phyloP scores from a whole-genome alignment of 2,329 filamentous ascomycete genomes.

The Cordyceps javanica region DNA sequence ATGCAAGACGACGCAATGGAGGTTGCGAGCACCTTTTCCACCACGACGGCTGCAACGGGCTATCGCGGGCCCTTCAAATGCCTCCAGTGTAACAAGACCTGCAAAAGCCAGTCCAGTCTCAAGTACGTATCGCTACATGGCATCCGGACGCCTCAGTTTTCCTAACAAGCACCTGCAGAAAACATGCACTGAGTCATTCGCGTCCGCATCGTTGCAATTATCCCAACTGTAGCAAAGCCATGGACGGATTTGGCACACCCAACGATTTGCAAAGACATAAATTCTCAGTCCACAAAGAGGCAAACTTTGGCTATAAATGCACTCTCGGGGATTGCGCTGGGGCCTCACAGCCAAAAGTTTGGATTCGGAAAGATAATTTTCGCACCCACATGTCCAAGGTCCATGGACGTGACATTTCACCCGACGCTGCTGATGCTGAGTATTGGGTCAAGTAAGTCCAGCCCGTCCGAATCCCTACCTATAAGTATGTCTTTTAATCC shows the following conservation, averaged over 20 bases:
- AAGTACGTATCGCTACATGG: not conserved
- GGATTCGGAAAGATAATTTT: constrained; percentile 84
- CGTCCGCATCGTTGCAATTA: constrained; percentile 60
- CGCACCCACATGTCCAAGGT: constrained; percentile 68
- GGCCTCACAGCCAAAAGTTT: constrained; percentile 49
- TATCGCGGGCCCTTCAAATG: not conserved
- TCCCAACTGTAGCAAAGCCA: constrained; percentile 41
- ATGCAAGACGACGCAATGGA: not conserved
- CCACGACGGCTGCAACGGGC: not conserved
- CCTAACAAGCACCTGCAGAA: constrained; percentile 42
- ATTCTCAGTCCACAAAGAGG: constrained; percentile 60
- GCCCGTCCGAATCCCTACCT: too few relatives aligned
- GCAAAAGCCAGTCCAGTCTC: not conserved
- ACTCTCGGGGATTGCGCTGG: constrained; percentile 19
- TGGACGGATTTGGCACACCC: constrained; percentile 65
- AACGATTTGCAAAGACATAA: constrained; percentile 81
- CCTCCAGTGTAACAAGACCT: not conserved
- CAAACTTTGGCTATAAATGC: constrained; percentile 20
- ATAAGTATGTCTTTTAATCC: not conserved
- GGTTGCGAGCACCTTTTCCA: not conserved
- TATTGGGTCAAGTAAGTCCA: not conserved
- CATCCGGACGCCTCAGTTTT: not conserved
- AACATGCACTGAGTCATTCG: constrained; percentile 64
- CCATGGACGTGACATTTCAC: constrained; percentile 39
- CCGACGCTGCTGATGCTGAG: not conserved